Evolutionary conservation across 768 basidiomycete genomes (phyloP).

Genomic region (Naganishia antarctica): DNA sequence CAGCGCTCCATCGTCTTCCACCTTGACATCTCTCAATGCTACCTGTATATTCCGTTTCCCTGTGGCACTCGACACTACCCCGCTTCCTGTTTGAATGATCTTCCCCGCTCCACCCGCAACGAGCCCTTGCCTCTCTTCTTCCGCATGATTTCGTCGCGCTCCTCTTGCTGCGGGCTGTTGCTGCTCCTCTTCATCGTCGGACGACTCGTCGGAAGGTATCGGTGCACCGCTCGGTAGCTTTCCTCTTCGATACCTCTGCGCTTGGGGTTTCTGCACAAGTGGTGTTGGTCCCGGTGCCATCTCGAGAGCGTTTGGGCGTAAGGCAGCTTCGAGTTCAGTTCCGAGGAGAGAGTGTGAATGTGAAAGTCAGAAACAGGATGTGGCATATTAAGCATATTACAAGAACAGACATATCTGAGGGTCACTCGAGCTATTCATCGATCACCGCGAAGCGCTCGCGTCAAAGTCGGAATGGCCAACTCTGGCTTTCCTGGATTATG

Average conservation of each 20-base stretch:
- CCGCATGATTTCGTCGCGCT: conserved; percentile 27
- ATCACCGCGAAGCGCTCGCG: no score
- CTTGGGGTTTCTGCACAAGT: conserved; percentile 3
- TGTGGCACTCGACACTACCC: background rate
- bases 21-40: conserved; percentile 41
- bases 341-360: no score
- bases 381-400: no score
- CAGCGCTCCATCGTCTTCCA: conserved; percentile 34
- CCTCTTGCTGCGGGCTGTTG: conserved; percentile 17
- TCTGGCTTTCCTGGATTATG: no score
- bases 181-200: conserved; percentile 36
- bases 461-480: no score
- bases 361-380: no score
- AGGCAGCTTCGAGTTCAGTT: no score
- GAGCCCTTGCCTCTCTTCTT: conserved; percentile 2
- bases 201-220: conserved; percentile 34
- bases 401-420: no score
- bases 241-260: conserved; percentile 26
- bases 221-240: conserved; percentile 27
- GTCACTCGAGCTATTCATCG: no score
- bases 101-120: conserved; percentile 47
- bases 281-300: background rate
- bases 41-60: conserved; percentile 35
- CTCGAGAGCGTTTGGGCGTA: conserved; percentile 29
- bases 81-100: conserved; percentile 28